Evolutionary conservation across 2,329 filamentous ascomycete species (phyloP).

Genomic region (Seiridium cupressi): DNA sequence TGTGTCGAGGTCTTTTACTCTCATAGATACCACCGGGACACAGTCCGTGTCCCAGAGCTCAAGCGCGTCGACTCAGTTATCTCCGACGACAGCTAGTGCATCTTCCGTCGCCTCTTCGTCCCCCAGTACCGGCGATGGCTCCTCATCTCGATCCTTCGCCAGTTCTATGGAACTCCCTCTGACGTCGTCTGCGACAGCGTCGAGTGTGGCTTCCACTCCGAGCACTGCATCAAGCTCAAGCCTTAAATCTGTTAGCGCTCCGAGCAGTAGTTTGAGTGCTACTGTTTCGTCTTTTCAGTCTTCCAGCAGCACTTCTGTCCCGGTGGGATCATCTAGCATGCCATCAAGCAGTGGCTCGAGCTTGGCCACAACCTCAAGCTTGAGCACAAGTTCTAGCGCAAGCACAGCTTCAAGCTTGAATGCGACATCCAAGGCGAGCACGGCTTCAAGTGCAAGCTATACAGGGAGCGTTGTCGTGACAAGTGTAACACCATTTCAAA

Average conservation of each 20-base stretch:
- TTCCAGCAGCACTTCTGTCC: neutral
- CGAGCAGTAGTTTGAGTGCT: neutral
- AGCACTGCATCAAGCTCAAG: neutral
- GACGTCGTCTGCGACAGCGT: neutral
- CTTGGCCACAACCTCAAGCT: neutral
- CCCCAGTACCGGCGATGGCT: neutral
- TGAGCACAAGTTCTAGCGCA: neutral
- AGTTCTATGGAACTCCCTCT: neutral
- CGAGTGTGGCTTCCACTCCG: neutral
- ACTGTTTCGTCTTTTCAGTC: neutral
- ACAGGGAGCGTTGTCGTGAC: neutral
- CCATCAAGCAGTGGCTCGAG: neutral
- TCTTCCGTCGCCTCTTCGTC: neutral
- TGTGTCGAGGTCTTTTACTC: slow-evolving; percentile 7
- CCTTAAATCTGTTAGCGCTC: neutral
- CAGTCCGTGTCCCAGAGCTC: neutral
- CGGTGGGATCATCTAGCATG: neutral
- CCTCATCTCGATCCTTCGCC: neutral
- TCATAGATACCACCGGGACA: slow-evolving; percentile 6
- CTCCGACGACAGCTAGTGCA: neutral
- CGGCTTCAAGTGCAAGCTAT: neutral
- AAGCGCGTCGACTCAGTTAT: neutral
- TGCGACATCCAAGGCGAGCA: neutral
- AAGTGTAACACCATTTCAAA: neutral
- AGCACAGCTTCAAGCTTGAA: neutral